Evolutionary conservation across 2,329 filamentous ascomycete species (phyloP), one percentile per base, ranked within the genome.

Genomic region (Zarea fungicola): DNA sequence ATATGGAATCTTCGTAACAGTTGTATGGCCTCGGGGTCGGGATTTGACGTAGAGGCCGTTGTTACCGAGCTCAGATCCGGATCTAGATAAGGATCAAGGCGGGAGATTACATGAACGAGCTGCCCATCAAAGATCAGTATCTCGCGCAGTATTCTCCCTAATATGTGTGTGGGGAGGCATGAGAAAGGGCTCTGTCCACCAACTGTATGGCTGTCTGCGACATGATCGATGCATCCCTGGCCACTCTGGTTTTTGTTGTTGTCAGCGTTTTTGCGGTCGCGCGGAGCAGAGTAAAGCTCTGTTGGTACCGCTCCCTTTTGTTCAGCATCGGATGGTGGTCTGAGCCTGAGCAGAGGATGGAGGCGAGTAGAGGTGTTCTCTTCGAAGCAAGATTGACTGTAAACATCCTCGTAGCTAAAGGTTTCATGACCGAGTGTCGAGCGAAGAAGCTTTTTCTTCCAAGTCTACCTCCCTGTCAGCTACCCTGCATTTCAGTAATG

Each of bases 31-130:
- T 52, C 26, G 41, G 54, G 40, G 7, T 5, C 5, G n/a, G 58
- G 53, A 14, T 60, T 14, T 5, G 7, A 13, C n/a, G 13, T 8
- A 5, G 4, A 9, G 16, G n/a, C 19, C 3, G 19, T 37, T 6
- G 9, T 32, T 7, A 6, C 14, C 34, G 22, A 21, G 2, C 9
- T 23, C 23, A 2, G 46, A 32, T 13, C 2, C 4, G 6, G 18
- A n/a, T n/a, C n/a, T n/a, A 6, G 3, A 4, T 53, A 57, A 0
- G 61, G 63, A 26, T 77, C 74, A 0, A 77, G 59, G 0, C 75
- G 63, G 1, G 72, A 75, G 2, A 77, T 58, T 19, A 64, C 69
- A 47, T 78, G 74, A 4, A 77, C 53, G 0, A 67, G 40, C 1
- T 62, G 23, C 0, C 55, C 59, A 0, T 58, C 28, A 39, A 67